A percentile compares a stretch with the other conserved stretches of the same genome.
These are phyloP conservation scores for Endogone sp. DNA, from an alignment of 192 early-diverging fungal genomes.

Conservation along the genomic window DNA sequence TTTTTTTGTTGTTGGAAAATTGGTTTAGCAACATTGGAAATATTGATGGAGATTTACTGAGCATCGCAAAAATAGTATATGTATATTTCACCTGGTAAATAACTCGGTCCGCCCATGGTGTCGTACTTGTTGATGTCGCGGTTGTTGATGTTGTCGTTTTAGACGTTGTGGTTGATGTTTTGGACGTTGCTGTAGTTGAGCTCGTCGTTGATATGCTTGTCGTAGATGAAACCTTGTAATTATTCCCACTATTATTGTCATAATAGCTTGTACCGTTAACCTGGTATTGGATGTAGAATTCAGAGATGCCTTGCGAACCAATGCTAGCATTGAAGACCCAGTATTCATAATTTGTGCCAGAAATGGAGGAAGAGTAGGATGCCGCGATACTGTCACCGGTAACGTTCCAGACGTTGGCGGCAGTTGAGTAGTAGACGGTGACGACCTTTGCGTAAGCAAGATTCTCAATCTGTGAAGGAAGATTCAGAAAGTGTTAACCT, in stretches of 20 bases:
- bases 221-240: conserved; percentile 4
- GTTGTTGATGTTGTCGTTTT: conserved; percentile 4
- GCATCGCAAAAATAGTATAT: no score
- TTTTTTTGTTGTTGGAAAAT: no score
- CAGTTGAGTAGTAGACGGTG: conserved; percentile 5
- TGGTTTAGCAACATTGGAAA: no score
- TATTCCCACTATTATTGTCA: conserved; percentile 24
- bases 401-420: conserved; percentile 5
- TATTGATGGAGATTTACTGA: no score
- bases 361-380: conserved; percentile 10
- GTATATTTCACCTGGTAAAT: not conserved
- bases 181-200: not conserved
- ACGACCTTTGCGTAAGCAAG: conserved; percentile 8
- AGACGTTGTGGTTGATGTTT: not conserved
- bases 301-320: conserved; percentile 10
- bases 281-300: conserved; percentile 32
- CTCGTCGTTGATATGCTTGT: not conserved
- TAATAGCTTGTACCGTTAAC: conserved; percentile 30
- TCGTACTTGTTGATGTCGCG: not conserved
- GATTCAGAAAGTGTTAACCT: not conserved
- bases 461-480: conserved; percentile 1
- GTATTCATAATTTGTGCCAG: conserved; percentile 23
- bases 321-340: conserved; percentile 18
- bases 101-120: not conserved
- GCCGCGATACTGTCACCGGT: not conserved